Evolutionary conservation across 192 early-diverging fungal species (phyloP).

Genomic region (Backusella tarrabulga): DNA sequence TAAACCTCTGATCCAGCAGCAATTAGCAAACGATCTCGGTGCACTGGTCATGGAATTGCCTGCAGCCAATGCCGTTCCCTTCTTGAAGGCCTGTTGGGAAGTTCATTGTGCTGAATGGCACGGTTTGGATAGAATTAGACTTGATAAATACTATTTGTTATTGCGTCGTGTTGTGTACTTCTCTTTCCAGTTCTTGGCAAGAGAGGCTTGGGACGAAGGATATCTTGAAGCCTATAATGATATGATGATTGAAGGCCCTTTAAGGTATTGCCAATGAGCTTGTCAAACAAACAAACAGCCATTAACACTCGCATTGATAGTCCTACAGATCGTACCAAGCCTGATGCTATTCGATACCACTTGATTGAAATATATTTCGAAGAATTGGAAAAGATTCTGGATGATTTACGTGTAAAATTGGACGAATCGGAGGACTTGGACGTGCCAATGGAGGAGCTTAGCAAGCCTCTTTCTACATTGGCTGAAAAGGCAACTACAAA

Average conservation of each 20-base stretch:
- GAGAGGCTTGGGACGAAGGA: constrained; percentile 54
- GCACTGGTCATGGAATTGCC: constrained; percentile 51
- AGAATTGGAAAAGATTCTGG: constrained; percentile 64
- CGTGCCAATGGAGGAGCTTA: constrained; percentile 47
- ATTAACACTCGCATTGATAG: constrained; percentile 35
- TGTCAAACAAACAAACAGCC: neutral
- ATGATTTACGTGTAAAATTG: constrained; percentile 36
- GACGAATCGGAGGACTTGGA: constrained; percentile 33
- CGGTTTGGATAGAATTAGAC: constrained; percentile 76
- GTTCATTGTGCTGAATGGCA: constrained; percentile 71
- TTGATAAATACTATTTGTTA: constrained; percentile 79
- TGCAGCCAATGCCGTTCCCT: constrained; percentile 47
- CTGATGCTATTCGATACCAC: constrained; percentile 71
- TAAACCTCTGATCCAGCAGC: constrained; percentile 89
- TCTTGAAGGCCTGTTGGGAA: constrained; percentile 64
- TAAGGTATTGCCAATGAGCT: constrained; percentile 48
- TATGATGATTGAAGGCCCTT: constrained; percentile 56
- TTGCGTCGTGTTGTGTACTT: constrained; percentile 61
- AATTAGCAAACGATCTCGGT: constrained; percentile 79
- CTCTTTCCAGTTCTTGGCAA: constrained; percentile 62
- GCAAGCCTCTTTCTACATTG: constrained; percentile 51
- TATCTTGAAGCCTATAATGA: constrained; percentile 49
- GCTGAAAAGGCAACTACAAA: constrained; percentile 49
- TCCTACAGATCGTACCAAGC: constrained; percentile 55
- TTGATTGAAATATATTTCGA: constrained; percentile 68